Conservation (phyloP, 768 basidiomycete species). For the Xanthoconium stramineum region DNA sequence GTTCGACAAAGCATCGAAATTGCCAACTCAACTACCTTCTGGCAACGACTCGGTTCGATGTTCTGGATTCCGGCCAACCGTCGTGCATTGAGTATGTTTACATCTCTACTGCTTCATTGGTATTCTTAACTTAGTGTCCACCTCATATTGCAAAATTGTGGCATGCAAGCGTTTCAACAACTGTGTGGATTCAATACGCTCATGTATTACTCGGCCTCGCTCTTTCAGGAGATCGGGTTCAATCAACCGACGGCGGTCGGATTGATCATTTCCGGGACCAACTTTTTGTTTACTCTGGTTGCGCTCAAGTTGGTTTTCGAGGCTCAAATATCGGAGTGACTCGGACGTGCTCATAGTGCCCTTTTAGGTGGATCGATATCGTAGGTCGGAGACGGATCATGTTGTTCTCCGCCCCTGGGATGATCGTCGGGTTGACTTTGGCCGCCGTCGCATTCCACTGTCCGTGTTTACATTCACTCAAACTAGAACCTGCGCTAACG, state of each 20-base stretch:
- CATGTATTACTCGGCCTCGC: slow-evolving; percentile 71
- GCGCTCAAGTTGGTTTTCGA: slow-evolving; percentile 51
- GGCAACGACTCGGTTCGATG: slow-evolving; percentile 54
- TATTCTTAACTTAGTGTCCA: neutral
- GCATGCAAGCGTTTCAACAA: slow-evolving; percentile 82
- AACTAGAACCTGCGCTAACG: neutral
- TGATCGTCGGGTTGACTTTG: slow-evolving; percentile 63
- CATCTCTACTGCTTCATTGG: neutral
- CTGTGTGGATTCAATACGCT: slow-evolving; percentile 83
- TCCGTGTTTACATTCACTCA: neutral
- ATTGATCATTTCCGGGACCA: slow-evolving; percentile 73
- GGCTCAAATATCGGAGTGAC: neutral
- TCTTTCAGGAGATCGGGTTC: slow-evolving; percentile 80
- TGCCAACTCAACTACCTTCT: slow-evolving; percentile 57
- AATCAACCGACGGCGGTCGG: slow-evolving; percentile 80
- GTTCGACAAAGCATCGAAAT: slow-evolving; percentile 64
- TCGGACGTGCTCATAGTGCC: neutral
- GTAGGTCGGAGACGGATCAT: slow-evolving; percentile 70
- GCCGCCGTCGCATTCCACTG: slow-evolving; percentile 64
- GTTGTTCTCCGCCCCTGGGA: slow-evolving; percentile 67
- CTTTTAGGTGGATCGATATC: slow-evolving; percentile 50
- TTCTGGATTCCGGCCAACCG: slow-evolving; percentile 56
- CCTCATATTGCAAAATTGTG: slow-evolving; percentile 38
- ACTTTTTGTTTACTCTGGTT: slow-evolving; percentile 74
- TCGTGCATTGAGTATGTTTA: slow-evolving; percentile 60